A percentile compares a stretch with the other conserved stretches of the same genome.
These are phyloP conservation scores for Blastocystis hominis DNA, from an alignment of 352 stramenopile genomes.

Conservation along the genomic window DNA sequence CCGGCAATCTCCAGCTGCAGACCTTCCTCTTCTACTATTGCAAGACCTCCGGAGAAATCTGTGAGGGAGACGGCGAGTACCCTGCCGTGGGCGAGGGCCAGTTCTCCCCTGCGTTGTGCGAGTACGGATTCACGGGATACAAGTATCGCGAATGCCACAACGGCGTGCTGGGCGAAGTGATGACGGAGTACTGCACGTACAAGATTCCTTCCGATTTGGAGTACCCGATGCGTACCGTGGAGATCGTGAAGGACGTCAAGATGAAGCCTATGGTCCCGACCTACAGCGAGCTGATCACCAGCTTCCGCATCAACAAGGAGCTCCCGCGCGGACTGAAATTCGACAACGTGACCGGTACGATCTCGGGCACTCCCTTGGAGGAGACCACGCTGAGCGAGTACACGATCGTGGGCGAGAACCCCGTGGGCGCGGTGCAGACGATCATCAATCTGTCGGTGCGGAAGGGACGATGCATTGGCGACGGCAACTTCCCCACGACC, in stretches of 20 bases:
- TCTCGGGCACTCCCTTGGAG: not conserved
- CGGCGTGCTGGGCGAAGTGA: not conserved
- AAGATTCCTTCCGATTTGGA: not conserved
- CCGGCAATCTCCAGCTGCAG: not conserved
- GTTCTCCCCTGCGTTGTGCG: not conserved
- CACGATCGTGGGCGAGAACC: conserved; percentile 1
- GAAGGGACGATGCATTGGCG: not conserved
- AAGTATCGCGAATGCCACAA: not conserved
- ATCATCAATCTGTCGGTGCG: not conserved
- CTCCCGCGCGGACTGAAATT: conserved; percentile 15
- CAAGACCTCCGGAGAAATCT: not conserved
- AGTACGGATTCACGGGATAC: not conserved
- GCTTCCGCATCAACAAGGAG: not conserved
- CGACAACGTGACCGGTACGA: not conserved
- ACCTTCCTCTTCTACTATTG: not conserved
- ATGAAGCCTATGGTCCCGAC: not conserved
- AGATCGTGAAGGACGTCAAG: not conserved
- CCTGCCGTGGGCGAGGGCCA: not conserved
- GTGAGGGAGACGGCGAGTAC: not conserved
- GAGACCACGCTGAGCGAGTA: not conserved
- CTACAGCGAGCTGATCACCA: not conserved
- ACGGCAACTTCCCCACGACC: conserved; percentile 2
- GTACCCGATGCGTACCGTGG: not conserved
- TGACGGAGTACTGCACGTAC: not conserved
- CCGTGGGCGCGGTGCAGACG: not conserved